phyloP scores from a whole-genome alignment of 2,329 filamentous ascomycete genomes.

The Pseudogymnoascus sp. region DNA sequence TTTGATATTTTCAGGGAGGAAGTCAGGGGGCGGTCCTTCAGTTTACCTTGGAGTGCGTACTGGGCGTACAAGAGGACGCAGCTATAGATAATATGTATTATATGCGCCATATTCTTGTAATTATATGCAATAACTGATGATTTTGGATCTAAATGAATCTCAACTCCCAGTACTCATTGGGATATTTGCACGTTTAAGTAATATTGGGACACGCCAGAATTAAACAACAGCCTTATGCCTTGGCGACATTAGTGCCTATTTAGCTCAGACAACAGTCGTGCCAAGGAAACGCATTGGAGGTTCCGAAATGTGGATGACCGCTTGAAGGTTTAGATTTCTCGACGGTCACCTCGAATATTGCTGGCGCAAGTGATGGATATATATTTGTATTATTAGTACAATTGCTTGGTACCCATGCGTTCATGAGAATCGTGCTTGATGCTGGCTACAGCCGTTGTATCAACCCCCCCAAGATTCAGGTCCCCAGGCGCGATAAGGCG shows the following conservation, averaged over 20 bases:
- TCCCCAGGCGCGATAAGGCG: neutral
- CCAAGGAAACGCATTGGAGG: neutral
- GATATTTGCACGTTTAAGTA: neutral
- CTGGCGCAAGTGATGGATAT: neutral
- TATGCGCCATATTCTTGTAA: neutral
- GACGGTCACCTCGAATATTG: neutral
- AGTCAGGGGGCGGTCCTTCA: conserved; percentile 67
- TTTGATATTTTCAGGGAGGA: conserved; percentile 73
- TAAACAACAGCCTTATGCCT: conserved; percentile 1
- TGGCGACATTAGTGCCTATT: neutral
- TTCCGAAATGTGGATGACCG: conserved; percentile 3
- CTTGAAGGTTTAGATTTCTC: neutral
- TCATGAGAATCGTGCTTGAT: neutral
- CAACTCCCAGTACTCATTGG: neutral
- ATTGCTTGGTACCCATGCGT: neutral
- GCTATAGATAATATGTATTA: conserved; percentile 32
- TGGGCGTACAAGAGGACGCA: conserved; percentile 50
- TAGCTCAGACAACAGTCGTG: neutral
- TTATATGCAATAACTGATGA: neutral
- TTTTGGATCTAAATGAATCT: neutral
- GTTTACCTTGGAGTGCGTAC: conserved; percentile 70
- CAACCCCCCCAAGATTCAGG: neutral
- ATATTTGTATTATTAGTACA: neutral
- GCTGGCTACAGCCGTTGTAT: neutral
- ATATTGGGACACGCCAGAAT: neutral